Percentiles rank a stretch among this genome's conserved stretches.
Evolutionary conservation across 2,329 filamentous ascomycete genomes (phyloP).

Genomic region (Ophiognomonia clavigignenti-juglandacearum): DNA sequence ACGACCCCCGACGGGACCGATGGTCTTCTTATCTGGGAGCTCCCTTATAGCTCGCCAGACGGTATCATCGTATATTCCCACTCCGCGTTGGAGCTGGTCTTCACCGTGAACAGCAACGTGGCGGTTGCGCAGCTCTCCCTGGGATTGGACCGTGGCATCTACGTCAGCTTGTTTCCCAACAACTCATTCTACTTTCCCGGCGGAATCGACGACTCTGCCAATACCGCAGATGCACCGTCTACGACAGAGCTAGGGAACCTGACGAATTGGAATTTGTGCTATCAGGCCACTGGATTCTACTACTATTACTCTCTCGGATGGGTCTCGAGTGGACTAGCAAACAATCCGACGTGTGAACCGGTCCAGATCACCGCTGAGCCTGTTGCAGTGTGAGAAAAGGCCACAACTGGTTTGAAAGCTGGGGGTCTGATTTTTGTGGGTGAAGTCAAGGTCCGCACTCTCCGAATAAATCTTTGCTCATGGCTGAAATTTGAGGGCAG

Average conservation of each 20-base stretch:
- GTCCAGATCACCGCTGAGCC: neutral
- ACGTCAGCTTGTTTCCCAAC: neutral
- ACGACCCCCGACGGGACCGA: neutral
- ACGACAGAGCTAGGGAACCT: neutral
- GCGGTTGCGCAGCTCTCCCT: neutral
- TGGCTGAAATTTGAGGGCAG: too few species aligned
- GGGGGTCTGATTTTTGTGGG: too few species aligned
- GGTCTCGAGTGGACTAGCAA: neutral
- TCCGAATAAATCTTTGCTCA: too few species aligned
- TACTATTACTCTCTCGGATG: neutral
- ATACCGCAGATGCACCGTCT: neutral
- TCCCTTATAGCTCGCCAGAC: neutral
- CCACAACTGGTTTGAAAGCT: too few species aligned
- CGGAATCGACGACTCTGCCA: neutral
- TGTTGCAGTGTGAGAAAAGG: too few species aligned
- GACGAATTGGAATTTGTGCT: neutral
- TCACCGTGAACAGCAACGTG: neutral
- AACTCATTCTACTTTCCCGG: neutral
- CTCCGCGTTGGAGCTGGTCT: neutral
- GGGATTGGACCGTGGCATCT: neutral
- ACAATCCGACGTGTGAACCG: neutral
- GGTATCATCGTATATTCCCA: neutral
- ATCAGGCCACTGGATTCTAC: neutral
- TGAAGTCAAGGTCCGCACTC: too few species aligned
- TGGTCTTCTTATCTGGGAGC: neutral